Percentiles rank a stretch among this genome's conserved stretches.
Conservation (phyloP, 805 yeast genomes). For the Nakazawaea wickerhamii region DNA sequence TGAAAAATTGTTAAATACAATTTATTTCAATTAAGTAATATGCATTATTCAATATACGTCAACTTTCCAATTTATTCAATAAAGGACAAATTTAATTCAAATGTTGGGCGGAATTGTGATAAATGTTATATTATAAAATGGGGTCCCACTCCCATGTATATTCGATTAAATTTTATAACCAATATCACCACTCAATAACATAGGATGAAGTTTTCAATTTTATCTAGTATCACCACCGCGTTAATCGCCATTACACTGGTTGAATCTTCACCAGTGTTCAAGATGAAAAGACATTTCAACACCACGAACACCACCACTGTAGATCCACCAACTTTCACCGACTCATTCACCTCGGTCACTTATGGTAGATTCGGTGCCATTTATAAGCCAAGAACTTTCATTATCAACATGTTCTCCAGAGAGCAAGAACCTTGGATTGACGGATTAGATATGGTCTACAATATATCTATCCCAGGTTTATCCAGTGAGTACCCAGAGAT, state of each 20-base stretch:
- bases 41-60: too few relatives aligned
- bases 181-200: too few relatives aligned
- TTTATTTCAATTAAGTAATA: too few relatives aligned
- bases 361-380: constrained; percentile 25
- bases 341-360: constrained; percentile 6
- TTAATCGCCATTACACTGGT: background rate
- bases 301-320: constrained; percentile 3
- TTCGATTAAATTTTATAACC: too few relatives aligned
- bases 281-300: constrained; percentile 4
- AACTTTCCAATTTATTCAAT: too few relatives aligned
- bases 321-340: constrained; percentile 12
- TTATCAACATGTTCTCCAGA: constrained; percentile 49
- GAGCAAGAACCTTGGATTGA: constrained; percentile 52
- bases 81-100: too few relatives aligned
- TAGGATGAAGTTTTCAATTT: background rate
- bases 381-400: constrained; percentile 48
- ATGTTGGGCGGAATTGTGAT: too few relatives aligned
- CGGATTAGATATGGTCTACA: constrained; percentile 41
- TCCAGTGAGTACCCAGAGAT: constrained; percentile 54
- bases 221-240: background rate
- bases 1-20: too few relatives aligned
- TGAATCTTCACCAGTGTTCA: constrained; percentile 7
- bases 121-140: too few relatives aligned
- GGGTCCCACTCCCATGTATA: too few relatives aligned
- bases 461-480: constrained; percentile 60